Base-by-base conservation (phyloP, 371 early-diverging fungal genomes). In the Mortierella sp. region DNA sequence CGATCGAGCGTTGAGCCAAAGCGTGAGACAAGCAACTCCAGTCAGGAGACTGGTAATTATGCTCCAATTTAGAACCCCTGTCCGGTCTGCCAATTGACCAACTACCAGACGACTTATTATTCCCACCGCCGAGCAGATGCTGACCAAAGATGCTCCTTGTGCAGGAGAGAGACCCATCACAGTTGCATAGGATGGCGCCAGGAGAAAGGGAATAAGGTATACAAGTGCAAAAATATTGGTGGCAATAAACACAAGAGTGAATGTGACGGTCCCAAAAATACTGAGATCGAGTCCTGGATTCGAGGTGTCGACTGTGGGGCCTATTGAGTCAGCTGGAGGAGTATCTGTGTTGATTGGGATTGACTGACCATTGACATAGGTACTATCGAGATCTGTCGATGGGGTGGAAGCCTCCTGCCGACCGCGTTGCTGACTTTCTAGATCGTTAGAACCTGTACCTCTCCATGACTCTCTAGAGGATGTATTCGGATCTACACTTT, bases 61-160 rank as follows among this genome's bases (percentile, higher is more conserved):
- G 16, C 63, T 26, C 25, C 28, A 23, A 53, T 72, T 72, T 53
- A 72, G 63, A 44, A 67, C 62, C 1, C 73, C 67, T 21, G 28
- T 53, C 7, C 63, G 67, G 26, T 72, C 73, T 0, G 63, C 62
- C 4, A 66, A 5, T 9, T 30, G 30, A 5, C 70, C 70, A 30
- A 70, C 47, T 7, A 60, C 45, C 30, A 70, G 50, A 3, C 70
- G 50, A 2, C 55, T 44, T 30, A 66, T 48, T 25, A 72, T 43
- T 9, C 50, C 52, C 15, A 62, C 52, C 4, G 73, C 57, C 5
- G 53, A 46, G 18, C 63, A 30, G n/a, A 67, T 63, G 23, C 62
- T 67, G 48, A 65, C 25, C 50, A 67, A 44, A 1, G 59, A 52
- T 0, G 67, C 73, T 7, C 63, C 73, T 26, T 59, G 23, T 1